phyloP scores from a whole-genome alignment of 352 stramenopile genomes.

The Peronosclerospora sorghi region DNA sequence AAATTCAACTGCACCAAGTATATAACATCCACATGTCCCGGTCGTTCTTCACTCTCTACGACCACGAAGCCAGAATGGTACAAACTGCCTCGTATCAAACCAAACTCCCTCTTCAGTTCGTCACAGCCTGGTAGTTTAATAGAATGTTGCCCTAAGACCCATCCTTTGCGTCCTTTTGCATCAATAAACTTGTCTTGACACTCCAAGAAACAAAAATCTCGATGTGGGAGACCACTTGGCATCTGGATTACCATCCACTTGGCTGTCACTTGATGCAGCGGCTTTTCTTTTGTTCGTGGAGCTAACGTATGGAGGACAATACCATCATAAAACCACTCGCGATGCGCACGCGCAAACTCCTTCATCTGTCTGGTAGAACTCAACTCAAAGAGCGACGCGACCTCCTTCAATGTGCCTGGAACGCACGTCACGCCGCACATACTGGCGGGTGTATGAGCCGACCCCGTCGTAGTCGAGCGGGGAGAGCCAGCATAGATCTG shows the following conservation, averaged over 20 bases:
- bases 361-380: conserved; percentile 57
- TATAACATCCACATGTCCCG: conserved; percentile 70
- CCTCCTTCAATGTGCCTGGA: conserved; percentile 53
- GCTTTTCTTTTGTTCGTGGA: conserved; percentile 52
- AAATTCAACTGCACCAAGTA: conserved; percentile 76
- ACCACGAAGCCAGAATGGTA: conserved; percentile 83
- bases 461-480: conserved; percentile 13
- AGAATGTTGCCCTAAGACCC: conserved; percentile 74
- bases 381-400: conserved; percentile 63
- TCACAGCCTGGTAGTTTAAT: conserved; percentile 74
- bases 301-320: conserved; percentile 63
- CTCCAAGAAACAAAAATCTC: conserved; percentile 72
- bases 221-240: conserved; percentile 46
- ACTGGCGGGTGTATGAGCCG: conserved; percentile 23
- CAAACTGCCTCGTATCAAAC: conserved; percentile 61
- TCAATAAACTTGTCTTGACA: conserved; percentile 84
- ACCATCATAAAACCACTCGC: conserved; percentile 59
- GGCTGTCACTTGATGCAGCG: conserved; percentile 76
- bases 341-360: conserved; percentile 41
- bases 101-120: conserved; percentile 64
- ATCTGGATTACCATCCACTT: conserved; percentile 67
- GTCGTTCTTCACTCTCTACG: conserved; percentile 63
- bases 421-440: conserved; percentile 79
- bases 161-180: conserved; percentile 62
- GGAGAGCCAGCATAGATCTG: conserved; percentile 62